Conservation (phyloP, 75 land plant species). For the Sequoiadendron giganteum region DNA sequence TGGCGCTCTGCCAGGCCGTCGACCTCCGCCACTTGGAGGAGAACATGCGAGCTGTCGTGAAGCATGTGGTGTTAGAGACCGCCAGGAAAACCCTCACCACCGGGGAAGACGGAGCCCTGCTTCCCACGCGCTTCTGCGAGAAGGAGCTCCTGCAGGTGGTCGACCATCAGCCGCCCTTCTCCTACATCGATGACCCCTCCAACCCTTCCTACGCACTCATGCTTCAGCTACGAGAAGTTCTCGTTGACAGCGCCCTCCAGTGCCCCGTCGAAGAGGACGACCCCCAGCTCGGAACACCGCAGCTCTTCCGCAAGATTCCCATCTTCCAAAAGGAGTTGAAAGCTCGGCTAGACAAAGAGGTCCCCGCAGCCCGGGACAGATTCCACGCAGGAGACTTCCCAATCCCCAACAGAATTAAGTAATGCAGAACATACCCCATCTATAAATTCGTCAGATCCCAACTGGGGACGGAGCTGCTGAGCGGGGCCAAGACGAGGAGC, state of each 20-base stretch:
- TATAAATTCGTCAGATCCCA: slow-evolving; percentile 8
- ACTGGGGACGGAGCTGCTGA: too few species aligned
- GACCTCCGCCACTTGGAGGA: too few species aligned
- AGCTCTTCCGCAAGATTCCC: slow-evolving; percentile 14
- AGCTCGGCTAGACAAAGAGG: slow-evolving; percentile 21
- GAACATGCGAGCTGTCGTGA: slow-evolving; percentile 22
- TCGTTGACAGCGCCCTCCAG: neutral
- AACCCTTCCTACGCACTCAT: too few species aligned
- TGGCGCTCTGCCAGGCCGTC: slow-evolving; percentile 52
- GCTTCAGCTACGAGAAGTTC: too few species aligned
- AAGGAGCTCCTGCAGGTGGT: slow-evolving; percentile 40
- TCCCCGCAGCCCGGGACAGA: slow-evolving; percentile 21
- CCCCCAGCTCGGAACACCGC: slow-evolving; percentile 4
- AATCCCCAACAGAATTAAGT: slow-evolving; percentile 23
- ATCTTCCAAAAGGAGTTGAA: slow-evolving; percentile 39
- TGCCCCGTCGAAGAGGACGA: slow-evolving; percentile 5
- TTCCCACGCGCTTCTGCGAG: slow-evolving; percentile 36
- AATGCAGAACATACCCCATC: slow-evolving; percentile 47
- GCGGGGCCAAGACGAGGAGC: slow-evolving; percentile 21
- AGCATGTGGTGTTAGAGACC: slow-evolving; percentile 21
- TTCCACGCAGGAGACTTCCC: slow-evolving; percentile 16
- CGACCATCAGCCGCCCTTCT: slow-evolving; percentile 16
- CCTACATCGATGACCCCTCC: too few species aligned
- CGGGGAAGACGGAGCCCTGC: slow-evolving; percentile 16
- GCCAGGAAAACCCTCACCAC: slow-evolving; percentile 22